Conservation (phyloP, 257 asterid genomes). For the Anisodus acutangulus region DNA sequence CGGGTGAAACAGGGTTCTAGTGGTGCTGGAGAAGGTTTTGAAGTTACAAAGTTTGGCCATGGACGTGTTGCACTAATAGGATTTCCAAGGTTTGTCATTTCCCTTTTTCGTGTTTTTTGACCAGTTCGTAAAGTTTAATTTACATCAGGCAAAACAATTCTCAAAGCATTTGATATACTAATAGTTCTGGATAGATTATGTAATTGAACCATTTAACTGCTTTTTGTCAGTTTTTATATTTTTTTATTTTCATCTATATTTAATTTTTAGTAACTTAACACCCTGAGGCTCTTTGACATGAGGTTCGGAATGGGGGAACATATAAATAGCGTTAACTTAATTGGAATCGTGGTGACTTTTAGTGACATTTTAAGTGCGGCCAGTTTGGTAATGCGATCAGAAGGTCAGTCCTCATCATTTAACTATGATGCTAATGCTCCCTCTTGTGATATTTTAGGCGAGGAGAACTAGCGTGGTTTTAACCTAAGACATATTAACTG, state of each 20-base stretch:
- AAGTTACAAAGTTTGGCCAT: constrained; percentile 96
- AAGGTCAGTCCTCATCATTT: background rate
- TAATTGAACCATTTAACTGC: background rate
- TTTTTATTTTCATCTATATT: background rate
- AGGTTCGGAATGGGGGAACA: constrained; percentile 1
- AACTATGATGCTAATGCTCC: background rate
- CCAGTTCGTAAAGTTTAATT: background rate
- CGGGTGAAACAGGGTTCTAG: constrained; percentile 73
- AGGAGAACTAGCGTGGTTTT: background rate
- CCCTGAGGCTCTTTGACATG: background rate
- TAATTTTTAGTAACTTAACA: background rate
- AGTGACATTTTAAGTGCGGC: background rate
- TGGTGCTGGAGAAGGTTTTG: constrained; percentile 99
- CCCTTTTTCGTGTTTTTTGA: background rate
- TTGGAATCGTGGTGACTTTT: background rate
- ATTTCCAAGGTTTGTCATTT: constrained; percentile 84
- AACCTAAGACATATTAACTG: background rate
- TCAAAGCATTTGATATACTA: background rate
- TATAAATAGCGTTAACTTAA: background rate
- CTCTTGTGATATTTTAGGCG: background rate
- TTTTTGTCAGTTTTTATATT: background rate
- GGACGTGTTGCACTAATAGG: constrained; percentile 98
- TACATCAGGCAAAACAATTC: background rate
- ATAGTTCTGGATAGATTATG: background rate
- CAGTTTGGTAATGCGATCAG: background rate